These are phyloP conservation scores for Phaeosphaeria sp. DNA, from an alignment of 2,329 filamentous ascomycete genomes.

Conservation along the genomic window DNA sequence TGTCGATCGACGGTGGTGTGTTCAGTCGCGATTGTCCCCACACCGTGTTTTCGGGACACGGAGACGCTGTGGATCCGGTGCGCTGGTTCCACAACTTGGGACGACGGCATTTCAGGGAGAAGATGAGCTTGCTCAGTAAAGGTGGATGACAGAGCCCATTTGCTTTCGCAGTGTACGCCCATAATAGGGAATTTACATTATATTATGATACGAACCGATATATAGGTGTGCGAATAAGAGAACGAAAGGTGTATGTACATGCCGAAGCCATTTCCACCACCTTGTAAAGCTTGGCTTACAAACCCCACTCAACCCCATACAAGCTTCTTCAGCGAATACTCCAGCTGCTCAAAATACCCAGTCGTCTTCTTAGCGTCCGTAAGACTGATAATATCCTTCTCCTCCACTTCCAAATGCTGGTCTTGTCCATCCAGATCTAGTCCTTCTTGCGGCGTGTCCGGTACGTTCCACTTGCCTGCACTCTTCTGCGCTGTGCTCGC, in stretches of 20 bases:
- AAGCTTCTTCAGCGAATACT: constrained; percentile 90
- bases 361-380: constrained; percentile 87
- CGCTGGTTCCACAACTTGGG: neutral
- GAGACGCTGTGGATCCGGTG: neutral
- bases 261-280: neutral
- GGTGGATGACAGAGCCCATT: neutral
- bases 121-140: neutral
- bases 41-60: constrained; percentile 1
- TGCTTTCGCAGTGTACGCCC: neutral
- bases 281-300: neutral
- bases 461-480: constrained; percentile 30
- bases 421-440: constrained; percentile 1
- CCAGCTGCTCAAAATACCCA: constrained; percentile 82
- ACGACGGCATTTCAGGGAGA: neutral
- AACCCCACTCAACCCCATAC: constrained; percentile 70
- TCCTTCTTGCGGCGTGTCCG: constrained; percentile 20
- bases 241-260: neutral
- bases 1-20: constrained; percentile 9
- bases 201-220: neutral
- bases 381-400: constrained; percentile 79
- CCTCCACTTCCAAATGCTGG: constrained; percentile 52
- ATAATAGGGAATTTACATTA: neutral
- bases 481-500: constrained; percentile 58
- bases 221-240: neutral
- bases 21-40: constrained; percentile 2